phyloP scores from a whole-genome alignment of 2,329 filamentous ascomycete genomes.

The Alternaria viburni region DNA sequence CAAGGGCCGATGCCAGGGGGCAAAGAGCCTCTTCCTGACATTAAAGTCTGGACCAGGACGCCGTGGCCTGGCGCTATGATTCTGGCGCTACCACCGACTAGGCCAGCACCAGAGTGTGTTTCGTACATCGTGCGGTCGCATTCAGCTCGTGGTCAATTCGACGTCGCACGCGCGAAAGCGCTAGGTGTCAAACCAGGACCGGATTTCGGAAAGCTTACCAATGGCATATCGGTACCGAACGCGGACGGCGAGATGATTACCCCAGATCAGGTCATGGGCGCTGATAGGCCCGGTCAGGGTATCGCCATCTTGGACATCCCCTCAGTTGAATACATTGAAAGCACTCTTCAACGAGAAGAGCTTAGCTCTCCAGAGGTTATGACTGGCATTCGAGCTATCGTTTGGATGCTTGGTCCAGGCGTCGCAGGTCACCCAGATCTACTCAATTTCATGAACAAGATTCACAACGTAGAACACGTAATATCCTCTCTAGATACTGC shows the following conservation, averaged over 20 bases:
- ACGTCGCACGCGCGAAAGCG: constrained; percentile 66
- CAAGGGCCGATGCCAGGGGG: constrained; percentile 68
- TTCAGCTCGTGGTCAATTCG: constrained; percentile 80
- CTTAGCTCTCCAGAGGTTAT: constrained; percentile 71
- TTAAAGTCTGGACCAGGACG: constrained; percentile 73
- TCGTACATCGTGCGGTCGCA: constrained; percentile 87
- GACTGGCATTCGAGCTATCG: constrained; percentile 68
- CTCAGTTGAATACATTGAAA: constrained; percentile 70
- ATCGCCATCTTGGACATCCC: constrained; percentile 84
- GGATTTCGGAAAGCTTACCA: constrained; percentile 66
- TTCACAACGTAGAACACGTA: constrained; percentile 71
- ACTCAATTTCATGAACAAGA: constrained; percentile 70
- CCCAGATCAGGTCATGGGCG: constrained; percentile 83
- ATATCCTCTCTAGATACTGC: constrained; percentile 77
- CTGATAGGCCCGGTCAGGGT: constrained; percentile 70
- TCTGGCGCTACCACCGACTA: constrained; percentile 69
- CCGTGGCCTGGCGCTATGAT: constrained; percentile 79
- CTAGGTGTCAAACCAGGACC: constrained; percentile 68
- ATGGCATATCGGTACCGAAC: constrained; percentile 68
- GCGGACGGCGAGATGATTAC: constrained; percentile 73
- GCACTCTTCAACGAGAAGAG: constrained; percentile 73
- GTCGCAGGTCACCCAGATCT: constrained; percentile 69
- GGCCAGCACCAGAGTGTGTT: constrained; percentile 70
- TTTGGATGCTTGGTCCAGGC: constrained; percentile 81
- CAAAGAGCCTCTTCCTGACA: constrained; percentile 61